Percentiles rank a stretch among this genome's conserved stretches.
These are phyloP conservation scores for Pistacia integerrima DNA, from an alignment of 345 rosid species.

Conservation along the genomic window DNA sequence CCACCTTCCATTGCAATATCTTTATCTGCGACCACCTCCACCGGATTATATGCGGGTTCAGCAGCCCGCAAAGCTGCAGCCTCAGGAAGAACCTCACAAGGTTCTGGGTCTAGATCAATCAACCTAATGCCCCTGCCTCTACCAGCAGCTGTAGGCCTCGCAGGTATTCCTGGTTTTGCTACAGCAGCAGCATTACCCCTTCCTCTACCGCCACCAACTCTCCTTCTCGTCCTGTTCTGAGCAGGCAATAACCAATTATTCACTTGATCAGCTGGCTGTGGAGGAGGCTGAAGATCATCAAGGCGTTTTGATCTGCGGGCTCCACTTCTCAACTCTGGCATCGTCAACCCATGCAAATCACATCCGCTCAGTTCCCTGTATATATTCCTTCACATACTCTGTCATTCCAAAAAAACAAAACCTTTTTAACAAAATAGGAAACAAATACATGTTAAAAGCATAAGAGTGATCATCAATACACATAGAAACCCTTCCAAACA, in stretches of 20 bases:
- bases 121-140: constrained; percentile 89
- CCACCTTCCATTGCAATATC: constrained; percentile 81
- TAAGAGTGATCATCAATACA: neutral
- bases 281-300: constrained; percentile 75
- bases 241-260: constrained; percentile 69
- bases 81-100: constrained; percentile 66
- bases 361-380: constrained; percentile 38
- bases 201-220: constrained; percentile 92
- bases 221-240: constrained; percentile 79
- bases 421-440: constrained; percentile 9
- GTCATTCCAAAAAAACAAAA: constrained; percentile 27
- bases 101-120: constrained; percentile 85
- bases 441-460: neutral
- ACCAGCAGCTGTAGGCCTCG: constrained; percentile 78
- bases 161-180: constrained; percentile 64
- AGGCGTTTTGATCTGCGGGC: constrained; percentile 93
- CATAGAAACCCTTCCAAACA: neutral
- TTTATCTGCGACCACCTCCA: constrained; percentile 79
- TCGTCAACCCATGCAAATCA: constrained; percentile 93
- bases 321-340: constrained; percentile 99
- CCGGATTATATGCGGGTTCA: constrained; percentile 67
- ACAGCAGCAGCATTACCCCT: constrained; percentile 86
- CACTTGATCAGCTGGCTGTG: constrained; percentile 66
- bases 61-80: constrained; percentile 62
- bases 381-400: constrained; percentile 42